A percentile compares a stretch with the other conserved stretches of the same genome.
Evolutionary conservation across 257 asterid genomes (phyloP).

Genomic region (Solanum lignicaule): DNA sequence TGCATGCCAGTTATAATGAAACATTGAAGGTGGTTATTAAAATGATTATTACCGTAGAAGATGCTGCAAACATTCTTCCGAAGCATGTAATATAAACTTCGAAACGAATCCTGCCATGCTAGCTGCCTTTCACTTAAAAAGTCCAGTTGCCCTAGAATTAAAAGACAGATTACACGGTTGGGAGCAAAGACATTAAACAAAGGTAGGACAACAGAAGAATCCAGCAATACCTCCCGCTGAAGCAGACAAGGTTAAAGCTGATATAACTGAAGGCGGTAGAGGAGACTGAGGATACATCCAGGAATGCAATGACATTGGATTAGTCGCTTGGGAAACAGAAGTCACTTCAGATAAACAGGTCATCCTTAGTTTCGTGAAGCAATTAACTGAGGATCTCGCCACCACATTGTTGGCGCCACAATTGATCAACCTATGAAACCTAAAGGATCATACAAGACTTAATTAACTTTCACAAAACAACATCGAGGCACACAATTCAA

Average conservation of each 20-base stretch:
- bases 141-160: conserved; percentile 45
- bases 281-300: conserved; percentile 93
- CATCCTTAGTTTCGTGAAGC: conserved; percentile 13
- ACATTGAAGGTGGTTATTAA: not conserved
- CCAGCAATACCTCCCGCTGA: conserved; percentile 52
- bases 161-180: not conserved
- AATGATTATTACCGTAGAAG: conserved; percentile 58
- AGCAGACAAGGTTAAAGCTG: conserved; percentile 51
- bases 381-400: conserved; percentile 18
- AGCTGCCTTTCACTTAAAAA: conserved; percentile 70
- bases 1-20: not conserved
- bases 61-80: conserved; percentile 65
- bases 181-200: conserved; percentile 1
- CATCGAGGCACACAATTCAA: not conserved
- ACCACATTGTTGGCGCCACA: conserved; percentile 30
- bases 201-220: not conserved
- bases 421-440: conserved; percentile 77
- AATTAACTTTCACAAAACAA: not conserved
- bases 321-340: conserved; percentile 17
- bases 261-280: conserved; percentile 63
- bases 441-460: conserved; percentile 15
- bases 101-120: conserved; percentile 87
- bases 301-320: conserved; percentile 31
- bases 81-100: conserved; percentile 83
- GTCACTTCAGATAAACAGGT: conserved; percentile 22